Evolutionary conservation across 495 filamentous ascomycete genomes (phyloP), one percentile per base, ranked within the genome.

Genomic region (Baudoinia panamericana): DNA sequence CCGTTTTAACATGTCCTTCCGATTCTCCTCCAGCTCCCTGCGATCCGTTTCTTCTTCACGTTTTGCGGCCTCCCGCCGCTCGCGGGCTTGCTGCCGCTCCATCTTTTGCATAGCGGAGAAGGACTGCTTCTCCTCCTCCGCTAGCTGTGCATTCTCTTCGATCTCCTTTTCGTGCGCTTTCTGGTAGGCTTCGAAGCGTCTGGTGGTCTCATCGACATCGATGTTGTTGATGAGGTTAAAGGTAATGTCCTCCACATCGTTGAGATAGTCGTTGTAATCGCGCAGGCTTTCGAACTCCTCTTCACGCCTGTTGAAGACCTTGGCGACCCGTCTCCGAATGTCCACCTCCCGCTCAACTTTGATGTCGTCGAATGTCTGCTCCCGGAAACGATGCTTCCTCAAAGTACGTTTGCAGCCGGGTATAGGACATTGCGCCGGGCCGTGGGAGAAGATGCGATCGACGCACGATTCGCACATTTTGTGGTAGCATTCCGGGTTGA

Each of bases 401-500:
- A 96, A 66, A 0, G 88, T 95, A 48, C 77, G 74, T 49, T 71
- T 69, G 61, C 90, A 99, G 13, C 78, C 80, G 0, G 85, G 79
- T 41, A 93, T 80, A 4, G 90, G 90, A 51, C 90, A 99, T 31
- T 81, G 77, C 10, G 85, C 80, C 0, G 92, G 90, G 0, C 90
- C 88, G 17, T 78, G 75, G 18, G 80, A 80, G 72, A 95, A 97
- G 45, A 94, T 83, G 19, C 87, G 80, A 65, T 86, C 82, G 35
- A 96, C 88, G 67, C 90, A 96, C 24, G 79, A 82, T 53, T 78
- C 73, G 64, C 90, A 99, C 84, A 99, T 94, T 46, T 82, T 83
- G 71, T 99, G 90, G 69, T 96, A 99, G 71, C 90, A 99, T 66
- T 92, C 84, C 13, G 88, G 82, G 61, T 95, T 93, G 61, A 96